Evolutionary conservation across 1,284 basidiomycete genomes (phyloP).

Genomic region (Polyporus tsugae): DNA sequence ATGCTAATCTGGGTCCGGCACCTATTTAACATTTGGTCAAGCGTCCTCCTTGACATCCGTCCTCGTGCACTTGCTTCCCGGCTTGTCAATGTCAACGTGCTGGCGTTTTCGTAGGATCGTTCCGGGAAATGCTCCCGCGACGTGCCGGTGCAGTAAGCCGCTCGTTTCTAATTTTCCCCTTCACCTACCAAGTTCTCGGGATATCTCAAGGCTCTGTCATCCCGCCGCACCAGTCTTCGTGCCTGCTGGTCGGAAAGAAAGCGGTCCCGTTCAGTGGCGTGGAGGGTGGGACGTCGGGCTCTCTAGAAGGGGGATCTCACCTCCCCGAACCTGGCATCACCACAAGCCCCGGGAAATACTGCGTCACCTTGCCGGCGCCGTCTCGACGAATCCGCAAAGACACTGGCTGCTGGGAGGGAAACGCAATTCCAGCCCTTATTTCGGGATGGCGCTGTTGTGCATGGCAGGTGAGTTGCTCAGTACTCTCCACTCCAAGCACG

Average conservation of each 20-base stretch:
- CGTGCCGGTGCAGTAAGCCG: background rate
- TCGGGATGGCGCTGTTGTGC: background rate
- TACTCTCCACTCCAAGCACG: background rate
- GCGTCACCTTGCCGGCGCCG: background rate
- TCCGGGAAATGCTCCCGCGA: background rate
- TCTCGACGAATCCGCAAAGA: background rate
- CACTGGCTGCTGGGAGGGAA: background rate
- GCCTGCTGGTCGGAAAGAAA: background rate
- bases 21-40: background rate
- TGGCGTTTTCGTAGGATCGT: background rate
- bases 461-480: background rate
- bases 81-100: background rate
- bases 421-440: background rate
- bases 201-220: background rate
- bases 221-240: background rate
- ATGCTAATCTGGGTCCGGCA: background rate
- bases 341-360: background rate
- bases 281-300: background rate
- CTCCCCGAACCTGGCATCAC: background rate
- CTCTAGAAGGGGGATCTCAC: background rate
- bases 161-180: background rate
- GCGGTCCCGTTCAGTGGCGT: background rate
- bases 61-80: conserved; percentile 1
- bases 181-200: background rate
- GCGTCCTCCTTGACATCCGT: background rate